Evolutionary conservation across 768 basidiomycete genomes (phyloP), one percentile per base, ranked within the genome.

Genomic region (Lactarius sp.): DNA sequence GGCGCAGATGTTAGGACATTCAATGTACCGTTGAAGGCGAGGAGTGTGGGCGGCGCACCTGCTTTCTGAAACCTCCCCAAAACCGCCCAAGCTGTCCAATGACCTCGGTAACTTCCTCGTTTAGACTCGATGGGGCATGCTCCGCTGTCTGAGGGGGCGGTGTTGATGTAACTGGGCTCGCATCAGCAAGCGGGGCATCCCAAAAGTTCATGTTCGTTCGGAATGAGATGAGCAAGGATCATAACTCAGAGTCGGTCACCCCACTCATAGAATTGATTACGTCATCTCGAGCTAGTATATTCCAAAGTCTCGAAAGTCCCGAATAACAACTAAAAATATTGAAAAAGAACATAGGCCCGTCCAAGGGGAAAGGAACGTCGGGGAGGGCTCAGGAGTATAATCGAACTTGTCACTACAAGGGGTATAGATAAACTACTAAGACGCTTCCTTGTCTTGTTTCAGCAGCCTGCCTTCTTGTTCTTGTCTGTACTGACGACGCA

Each of bases 61-160:
- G 93, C 73, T 88, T 90, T 78, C 86, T 84, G 71, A 95, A 89
- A 36, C 92, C 90, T 51, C 92, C 92, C 94, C 94, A 97, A 71
- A 94, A 87, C 56, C 87, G 80, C 34, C 87, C 85, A 13, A 96
- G 77, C 70, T 92, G 88, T n/a, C 90, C 90, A 47, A 95, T 84
- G 27, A 94, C 94, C 70, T 96, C 88, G 2, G 82, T 81, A 14
- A 97, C 91, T 73, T 97, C 94, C 70, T 95, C 88, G 70, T 95
- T 87, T 50, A 97, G 76, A 60, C 80, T 83, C 47, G 73, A 80
- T 60, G 83, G 82, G 36, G 83, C 76, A 39, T 77, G 74, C 42
- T 73, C 76, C 22, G 64, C 70, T n/a, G 78, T 22, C 33, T 62
- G 61, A 33, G 52, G 54, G 4, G 61, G 67, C 39, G 67, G 65